A percentile compares a stretch with the other conserved stretches of the same genome.
Evolutionary conservation across 129 eudicot species (phyloP).

Genomic region (Calendula officinalis): DNA sequence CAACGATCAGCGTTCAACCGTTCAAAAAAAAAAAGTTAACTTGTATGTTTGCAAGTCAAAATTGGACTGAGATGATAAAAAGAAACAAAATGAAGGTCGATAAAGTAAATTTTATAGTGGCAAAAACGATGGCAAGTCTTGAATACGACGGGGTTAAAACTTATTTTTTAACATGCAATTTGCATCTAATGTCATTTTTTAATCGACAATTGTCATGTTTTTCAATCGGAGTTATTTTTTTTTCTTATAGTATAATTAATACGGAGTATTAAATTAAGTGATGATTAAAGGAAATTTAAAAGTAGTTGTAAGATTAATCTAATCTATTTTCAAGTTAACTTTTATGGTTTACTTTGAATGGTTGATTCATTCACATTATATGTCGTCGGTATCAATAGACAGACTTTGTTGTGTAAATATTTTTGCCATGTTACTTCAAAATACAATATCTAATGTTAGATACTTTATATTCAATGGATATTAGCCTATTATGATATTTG

Average conservation of each 20-base stretch:
- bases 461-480: too few species aligned
- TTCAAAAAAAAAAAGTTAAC: neutral
- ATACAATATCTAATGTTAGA: too few species aligned
- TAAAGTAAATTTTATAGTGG: conserved; percentile 3
- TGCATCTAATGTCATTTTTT: neutral
- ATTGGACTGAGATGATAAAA: neutral
- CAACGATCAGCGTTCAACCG: neutral
- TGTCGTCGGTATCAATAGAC: too few species aligned
- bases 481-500: too few species aligned
- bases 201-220: neutral
- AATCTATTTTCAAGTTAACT: too few species aligned
- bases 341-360: too few species aligned
- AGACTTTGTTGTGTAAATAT: too few species aligned
- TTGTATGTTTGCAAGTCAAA: neutral
- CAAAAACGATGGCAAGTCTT: neutral
- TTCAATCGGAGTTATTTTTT: neutral
- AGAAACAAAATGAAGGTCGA: neutral
- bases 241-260: neutral
- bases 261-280: neutral
- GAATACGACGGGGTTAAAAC: neutral
- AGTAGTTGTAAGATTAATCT: too few species aligned
- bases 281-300: neutral
- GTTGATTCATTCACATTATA: too few species aligned
- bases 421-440: too few species aligned
- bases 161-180: neutral